These are phyloP conservation scores for Paecilomyces sp. DNA, from an alignment of 2,329 filamentous ascomycete species.

Conservation along the genomic window DNA sequence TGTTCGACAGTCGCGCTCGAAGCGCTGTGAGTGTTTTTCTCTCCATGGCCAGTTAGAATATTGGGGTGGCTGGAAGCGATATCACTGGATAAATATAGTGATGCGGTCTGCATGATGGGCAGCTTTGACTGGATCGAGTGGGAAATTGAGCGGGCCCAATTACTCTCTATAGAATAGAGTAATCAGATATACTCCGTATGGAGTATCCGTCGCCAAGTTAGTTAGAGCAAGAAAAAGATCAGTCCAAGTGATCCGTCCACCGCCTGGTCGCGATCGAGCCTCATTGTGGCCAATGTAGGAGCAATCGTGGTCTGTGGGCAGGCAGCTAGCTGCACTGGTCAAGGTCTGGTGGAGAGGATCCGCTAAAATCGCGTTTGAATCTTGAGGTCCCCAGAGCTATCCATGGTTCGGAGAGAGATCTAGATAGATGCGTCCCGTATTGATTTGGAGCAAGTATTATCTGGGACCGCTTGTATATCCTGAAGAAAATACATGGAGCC, in stretches of 20 bases:
- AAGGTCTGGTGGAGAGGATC: not conserved
- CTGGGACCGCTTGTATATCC: not conserved
- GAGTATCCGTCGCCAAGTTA: not conserved
- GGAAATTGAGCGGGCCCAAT: not conserved
- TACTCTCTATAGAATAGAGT: too few species aligned
- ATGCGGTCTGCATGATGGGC: not conserved
- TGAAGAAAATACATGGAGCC: not conserved
- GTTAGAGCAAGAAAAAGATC: not conserved
- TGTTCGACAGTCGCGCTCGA: not conserved
- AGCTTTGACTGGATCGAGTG: not conserved
- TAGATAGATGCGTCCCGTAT: not conserved
- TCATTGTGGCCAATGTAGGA: not conserved
- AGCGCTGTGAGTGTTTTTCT: not conserved
- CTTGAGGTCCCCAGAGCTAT: not conserved
- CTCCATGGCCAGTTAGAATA: not conserved
- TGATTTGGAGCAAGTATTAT: not conserved
- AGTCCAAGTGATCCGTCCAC: not conserved
- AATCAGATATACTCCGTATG: too few species aligned
- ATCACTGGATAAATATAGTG: not conserved
- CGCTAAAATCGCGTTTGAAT: not conserved
- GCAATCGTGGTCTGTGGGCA: not conserved
- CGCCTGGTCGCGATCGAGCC: not conserved
- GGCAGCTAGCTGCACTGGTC: not conserved
- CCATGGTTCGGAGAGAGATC: not conserved
- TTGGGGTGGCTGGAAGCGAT: not conserved